Percentiles rank a stretch among this genome's conserved stretches.
phyloP scores from a whole-genome alignment of 352 stramenopile genomes.

The Thalassiosira ordinaria region DNA sequence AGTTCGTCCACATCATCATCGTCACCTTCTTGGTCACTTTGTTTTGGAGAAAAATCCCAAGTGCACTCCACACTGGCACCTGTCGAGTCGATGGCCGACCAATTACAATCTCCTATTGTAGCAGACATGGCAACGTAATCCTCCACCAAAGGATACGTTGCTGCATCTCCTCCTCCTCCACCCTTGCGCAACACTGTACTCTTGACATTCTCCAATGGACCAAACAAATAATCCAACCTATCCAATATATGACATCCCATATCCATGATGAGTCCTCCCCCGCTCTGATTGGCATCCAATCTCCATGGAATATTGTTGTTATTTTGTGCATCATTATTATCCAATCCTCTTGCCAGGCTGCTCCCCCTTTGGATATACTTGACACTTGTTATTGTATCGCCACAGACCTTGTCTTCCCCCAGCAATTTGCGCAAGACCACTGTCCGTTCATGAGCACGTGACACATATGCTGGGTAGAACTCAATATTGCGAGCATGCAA shows the following conservation, averaged over 20 bases:
- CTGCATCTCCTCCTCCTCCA: constrained; percentile 19
- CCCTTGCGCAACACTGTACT: constrained; percentile 25
- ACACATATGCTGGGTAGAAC: constrained; percentile 81
- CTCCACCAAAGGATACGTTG: constrained; percentile 53
- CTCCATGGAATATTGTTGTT: constrained; percentile 61
- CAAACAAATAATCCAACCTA: constrained; percentile 80
- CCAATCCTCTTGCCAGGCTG: constrained; percentile 55
- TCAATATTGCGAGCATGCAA: constrained; percentile 54
- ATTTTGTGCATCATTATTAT: constrained; percentile 25
- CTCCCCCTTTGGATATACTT: constrained; percentile 50
- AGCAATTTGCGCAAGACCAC: constrained; percentile 51
- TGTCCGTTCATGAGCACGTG: constrained; percentile 74
- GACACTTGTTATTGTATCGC: constrained; percentile 48
- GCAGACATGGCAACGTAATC: constrained; percentile 59
- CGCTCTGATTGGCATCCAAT: constrained; percentile 59
- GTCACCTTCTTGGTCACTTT: constrained; percentile 9
- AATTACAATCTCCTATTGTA: constrained; percentile 42
- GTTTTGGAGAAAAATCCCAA: constrained; percentile 63
- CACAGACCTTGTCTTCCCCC: constrained; percentile 37
- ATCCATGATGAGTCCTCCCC: constrained; percentile 83
- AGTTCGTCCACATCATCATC: constrained; percentile 50
- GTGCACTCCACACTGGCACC: constrained; percentile 54
- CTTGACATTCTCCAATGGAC: constrained; percentile 53
- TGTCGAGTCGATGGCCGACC: constrained; percentile 18
- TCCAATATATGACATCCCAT: constrained; percentile 82